Evolutionary conservation across 139 green algal genomes (phyloP), one percentile per base, ranked within the genome.

Genomic region (Coelastrella sp.): DNA sequence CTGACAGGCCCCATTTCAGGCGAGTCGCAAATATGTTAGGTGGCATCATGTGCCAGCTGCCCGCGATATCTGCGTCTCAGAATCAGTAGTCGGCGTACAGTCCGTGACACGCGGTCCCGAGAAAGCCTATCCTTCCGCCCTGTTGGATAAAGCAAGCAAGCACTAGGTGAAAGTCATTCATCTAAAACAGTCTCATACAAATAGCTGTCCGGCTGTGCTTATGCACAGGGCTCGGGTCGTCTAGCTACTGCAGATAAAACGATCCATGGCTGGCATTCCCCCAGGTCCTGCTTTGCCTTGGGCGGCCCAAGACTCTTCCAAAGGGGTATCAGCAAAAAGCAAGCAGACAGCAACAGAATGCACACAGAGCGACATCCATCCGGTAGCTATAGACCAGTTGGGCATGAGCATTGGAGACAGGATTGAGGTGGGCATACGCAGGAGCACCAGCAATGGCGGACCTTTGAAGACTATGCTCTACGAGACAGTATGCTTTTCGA

Each of bases 361-460:
- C 78, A 58, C 25, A 14, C 17, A 25, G 24, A 83, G 15, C 15
- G 78, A 83, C 49, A 9, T 83, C 10, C 35, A 61, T 11, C 35
- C 78, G n/a, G 78, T 83, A 24, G 49, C 25, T 6, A 83, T 63
- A 83, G 35, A 83, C 35, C 78, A 83, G 78, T 20, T 83, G 24
- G 78, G 78, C 15, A 35, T 83, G 12, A 24, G 15, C 12, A 24
- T 63, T 15, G 78, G 78, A 8, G 78, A 61, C 12, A 83, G 78
- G 78, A 83, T 83, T 83, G 78, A 83, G 78, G 78, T 83, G 49
- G 14, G 78, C 49, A 66, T 25, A 8, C 17, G 19, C 12, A 8
- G 25, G 12, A 17, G 11, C 35, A 27, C 6, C 74, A 59, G 14
- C 74, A 4, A 14, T 17, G 8, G 8, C 58, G 74, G 22, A 20